Evolutionary conservation across 345 rosid species (phyloP), one percentile per base, ranked within the genome.

Genomic region (Euclidium syriacum): DNA sequence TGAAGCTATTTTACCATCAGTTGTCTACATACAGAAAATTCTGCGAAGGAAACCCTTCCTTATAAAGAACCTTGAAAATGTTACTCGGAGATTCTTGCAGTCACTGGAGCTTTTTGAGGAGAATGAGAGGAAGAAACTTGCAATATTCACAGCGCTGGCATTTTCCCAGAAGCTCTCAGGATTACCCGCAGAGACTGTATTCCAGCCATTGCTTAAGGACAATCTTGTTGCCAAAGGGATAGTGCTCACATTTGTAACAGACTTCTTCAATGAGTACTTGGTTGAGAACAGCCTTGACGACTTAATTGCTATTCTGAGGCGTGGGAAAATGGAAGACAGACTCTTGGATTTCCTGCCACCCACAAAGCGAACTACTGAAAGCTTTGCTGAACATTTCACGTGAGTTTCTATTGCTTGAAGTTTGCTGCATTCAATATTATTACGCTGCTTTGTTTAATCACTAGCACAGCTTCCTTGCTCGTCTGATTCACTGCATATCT

Each of bases 111-210:
- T 95, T 24, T 95, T 90, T 39, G 96, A 95, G 83, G 96, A 95
- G 52, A 83, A 82, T 80, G 99, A 90, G 62, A 85, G 98, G 81
- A 95, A 86, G 89, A 95, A 95, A 79, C 84, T 95, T 68, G 98
- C 96, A 4, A 86, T 95, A 71, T 95, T 95, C 83, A 85, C 97
- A 18, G 98, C 99, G 2, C 92, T 95, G 71, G 89, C 96, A 11
- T 90, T 95, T 77, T 90, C 99, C 52, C 99, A 90, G 90, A 95
- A 90, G 73, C 80, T 90, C 33, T 94, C 99, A 5, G 99, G 99
- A 59, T 83, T 95, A 53, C 99, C 97, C 42, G 94, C 96, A 0
- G 99, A 95, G 82, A 88, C 95, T 19, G 99, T 95, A 54, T 86
- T 95, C 78, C 96, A 90, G 79, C 98, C 98, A 34, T 65, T 90